These are phyloP conservation scores for Ampelocalamus luodianensis DNA, from an alignment of 176 grass and related monocot genomes.

Conservation along the genomic window DNA sequence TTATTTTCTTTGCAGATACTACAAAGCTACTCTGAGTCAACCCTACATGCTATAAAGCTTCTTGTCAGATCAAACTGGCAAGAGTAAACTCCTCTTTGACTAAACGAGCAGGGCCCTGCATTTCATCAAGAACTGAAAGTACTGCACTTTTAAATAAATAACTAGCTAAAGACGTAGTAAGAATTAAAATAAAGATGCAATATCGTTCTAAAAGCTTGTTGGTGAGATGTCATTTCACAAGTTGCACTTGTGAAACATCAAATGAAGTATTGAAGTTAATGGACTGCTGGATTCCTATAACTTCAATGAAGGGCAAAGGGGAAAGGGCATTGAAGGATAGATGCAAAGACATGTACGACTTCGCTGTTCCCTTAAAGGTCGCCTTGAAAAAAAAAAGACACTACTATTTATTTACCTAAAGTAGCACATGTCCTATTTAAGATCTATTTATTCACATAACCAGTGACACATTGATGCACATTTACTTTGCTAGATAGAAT, in stretches of 20 bases:
- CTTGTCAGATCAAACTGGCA: constrained; percentile 39
- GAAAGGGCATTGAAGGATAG: constrained; percentile 49
- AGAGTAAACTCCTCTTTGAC: constrained; percentile 35
- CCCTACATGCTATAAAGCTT: constrained; percentile 39
- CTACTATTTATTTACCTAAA: constrained; percentile 55
- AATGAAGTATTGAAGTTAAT: constrained; percentile 45
- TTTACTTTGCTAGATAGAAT: constrained; percentile 50
- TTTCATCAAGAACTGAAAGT: not conserved
- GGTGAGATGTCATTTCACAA: constrained; percentile 63
- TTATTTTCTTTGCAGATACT: constrained; percentile 2
- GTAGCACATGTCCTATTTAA: constrained; percentile 43
- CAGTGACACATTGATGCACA: constrained; percentile 52
- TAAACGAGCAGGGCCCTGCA: constrained; percentile 18
- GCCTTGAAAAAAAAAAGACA: not conserved
- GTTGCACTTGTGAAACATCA: constrained; percentile 32
- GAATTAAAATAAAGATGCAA: constrained; percentile 48
- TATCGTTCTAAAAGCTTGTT: constrained; percentile 44
- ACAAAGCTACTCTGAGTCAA: constrained; percentile 25
- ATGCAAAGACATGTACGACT: constrained; percentile 35
- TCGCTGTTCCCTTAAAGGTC: constrained; percentile 28
- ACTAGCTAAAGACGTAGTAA: not conserved
- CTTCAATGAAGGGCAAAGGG: constrained; percentile 47
- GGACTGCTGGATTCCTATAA: constrained; percentile 37
- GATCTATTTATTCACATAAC: constrained; percentile 42
- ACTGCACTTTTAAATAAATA: constrained; percentile 1